Evolutionary conservation across 306 rosid genomes (phyloP), one percentile per base, ranked within the genome.

Genomic region (Erythrophleum fordii): DNA sequence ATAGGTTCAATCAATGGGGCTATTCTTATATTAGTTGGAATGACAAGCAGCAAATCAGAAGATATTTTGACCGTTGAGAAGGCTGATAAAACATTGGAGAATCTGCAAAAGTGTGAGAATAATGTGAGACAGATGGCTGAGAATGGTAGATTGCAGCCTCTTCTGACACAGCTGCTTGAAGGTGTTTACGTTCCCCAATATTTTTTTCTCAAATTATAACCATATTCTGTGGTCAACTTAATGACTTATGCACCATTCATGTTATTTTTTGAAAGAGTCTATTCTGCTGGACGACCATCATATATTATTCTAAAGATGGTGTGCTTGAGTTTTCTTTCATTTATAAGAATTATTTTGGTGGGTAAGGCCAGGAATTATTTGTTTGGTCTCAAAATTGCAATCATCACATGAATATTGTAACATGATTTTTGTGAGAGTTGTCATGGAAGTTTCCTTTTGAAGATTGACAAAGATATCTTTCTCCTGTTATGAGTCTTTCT

Each of bases 121-220:
- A 93, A 96, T 81, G 98, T 96, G 87, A 85, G 84, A 60, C 98
- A 93, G 90, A 96, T 96, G 97, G 99, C 99, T 82, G 93, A 89
- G 86, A 88, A 75, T 86, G 97, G 98, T 82, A 89, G 93, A 86
- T 84, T 96, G 87, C 88, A 79, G 85, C 93, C 98, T 81, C 97
- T 96, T 86, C 90, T 96, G 72, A 88, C 85, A 55, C 92, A 88
- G 67, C 93, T 96, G 73, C 99, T 91, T 80, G 92, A 96, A 90
- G 99, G 99, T 96, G 78, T 83, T 69, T 71, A 53, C 77, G 66
- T 78, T 77, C 39, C 29, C 71, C 65, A 49, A 20, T 49, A 51
- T 70, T 58, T 64, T 64, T 44, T 76, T 41, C 44, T 48, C 22
- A 35, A 69, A 72, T 52, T 53, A 39, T 56, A 41, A 17, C 17